Percentiles rank a stretch among this genome's conserved stretches.
Evolutionary conservation across 2,329 filamentous ascomycete genomes (phyloP).

Genomic region (Microdochium nivale): DNA sequence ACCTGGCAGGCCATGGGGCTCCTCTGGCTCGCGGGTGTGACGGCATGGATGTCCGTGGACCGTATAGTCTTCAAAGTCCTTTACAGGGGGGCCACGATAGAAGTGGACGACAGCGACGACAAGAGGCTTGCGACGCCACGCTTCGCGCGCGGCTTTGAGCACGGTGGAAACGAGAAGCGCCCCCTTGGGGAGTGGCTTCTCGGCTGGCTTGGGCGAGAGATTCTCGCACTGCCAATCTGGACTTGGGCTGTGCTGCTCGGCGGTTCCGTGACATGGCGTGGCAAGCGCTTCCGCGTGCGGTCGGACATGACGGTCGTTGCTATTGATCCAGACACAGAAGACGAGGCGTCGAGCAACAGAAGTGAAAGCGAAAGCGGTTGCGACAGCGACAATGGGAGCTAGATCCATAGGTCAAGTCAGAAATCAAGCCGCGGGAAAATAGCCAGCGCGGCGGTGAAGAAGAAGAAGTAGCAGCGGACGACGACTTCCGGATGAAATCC

Average conservation of each 20-base stretch:
- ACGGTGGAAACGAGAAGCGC: conserved; percentile 36
- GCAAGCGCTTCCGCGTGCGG: conserved; percentile 70
- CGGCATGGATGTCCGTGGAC: conserved; percentile 67
- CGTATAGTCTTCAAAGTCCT: conserved; percentile 64
- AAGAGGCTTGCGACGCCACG: conserved; percentile 45
- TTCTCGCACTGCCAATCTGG: conserved; percentile 83
- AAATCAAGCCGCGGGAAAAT: no score
- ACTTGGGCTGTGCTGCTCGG: conserved; percentile 83
- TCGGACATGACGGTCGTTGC: conserved; percentile 72
- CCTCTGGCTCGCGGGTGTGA: conserved; percentile 59
- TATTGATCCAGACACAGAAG: conserved; percentile 12
- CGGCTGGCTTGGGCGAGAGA: conserved; percentile 80
- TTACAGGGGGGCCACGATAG: conserved; percentile 64
- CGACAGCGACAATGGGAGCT: background rate
- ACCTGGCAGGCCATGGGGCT: conserved; percentile 60
- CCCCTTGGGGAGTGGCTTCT: conserved; percentile 62
- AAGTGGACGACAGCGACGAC: conserved; percentile 48
- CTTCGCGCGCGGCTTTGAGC: conserved; percentile 51
- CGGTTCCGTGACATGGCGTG: conserved; percentile 79
- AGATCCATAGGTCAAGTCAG: no score
- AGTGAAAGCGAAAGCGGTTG: background rate
- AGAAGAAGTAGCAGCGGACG: no score
- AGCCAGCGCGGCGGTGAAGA: no score
- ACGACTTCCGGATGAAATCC: no score
- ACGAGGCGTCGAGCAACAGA: no score